Base-by-base conservation (phyloP, 257 asterid species). In the Pogostemon cablin region DNA sequence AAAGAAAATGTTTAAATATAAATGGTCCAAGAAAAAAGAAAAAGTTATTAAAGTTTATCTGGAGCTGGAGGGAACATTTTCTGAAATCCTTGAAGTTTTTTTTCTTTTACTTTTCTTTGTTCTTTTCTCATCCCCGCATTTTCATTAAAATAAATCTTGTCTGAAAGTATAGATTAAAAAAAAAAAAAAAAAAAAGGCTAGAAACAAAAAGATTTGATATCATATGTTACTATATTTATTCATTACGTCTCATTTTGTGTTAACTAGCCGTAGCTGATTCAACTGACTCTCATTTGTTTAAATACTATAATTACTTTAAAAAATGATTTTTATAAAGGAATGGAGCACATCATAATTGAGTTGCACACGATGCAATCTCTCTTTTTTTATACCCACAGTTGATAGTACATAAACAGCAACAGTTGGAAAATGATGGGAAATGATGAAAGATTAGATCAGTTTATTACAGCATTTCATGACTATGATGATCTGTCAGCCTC, bases 21-120 rank as follows among this genome's bases (percentile, higher is more conserved):
- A 64, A 64, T 39, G 40, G 59, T 56, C 63, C 71, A 60, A 67
- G 6, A 2, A 66, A 69, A 56, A 72, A 32, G 69, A 2, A 3
- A 55, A 17, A 55, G 60, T 65, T 47, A 54, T 41, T 67, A 75
- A 46, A 44, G 77, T 53, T 25, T 25, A 25, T 25, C 32, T 25
- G 32, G 20, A 38, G 65, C 53, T 78, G 77, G 69, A 25, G 80
- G 81, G 75, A 72, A 79, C 52, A 53, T 6, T 67, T 60, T 61
- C 69, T 72, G 72, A 61, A 62, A 72, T 47, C 67, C 49, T 64
- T 17, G 71, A n/a, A 69, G 57, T 52, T 65, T 64, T 76, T 4
- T 46, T 39, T 41, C 38, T 46, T 38, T 48, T 71, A 25, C 32
- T 64, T 68, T 40, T 25, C 15, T 38, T 47, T n/a, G 3, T 43